Percentiles rank a stretch among this genome's conserved stretches.
phyloP scores from a whole-genome alignment of 2,329 filamentous ascomycete species.

The Cordyceps farinosa region DNA sequence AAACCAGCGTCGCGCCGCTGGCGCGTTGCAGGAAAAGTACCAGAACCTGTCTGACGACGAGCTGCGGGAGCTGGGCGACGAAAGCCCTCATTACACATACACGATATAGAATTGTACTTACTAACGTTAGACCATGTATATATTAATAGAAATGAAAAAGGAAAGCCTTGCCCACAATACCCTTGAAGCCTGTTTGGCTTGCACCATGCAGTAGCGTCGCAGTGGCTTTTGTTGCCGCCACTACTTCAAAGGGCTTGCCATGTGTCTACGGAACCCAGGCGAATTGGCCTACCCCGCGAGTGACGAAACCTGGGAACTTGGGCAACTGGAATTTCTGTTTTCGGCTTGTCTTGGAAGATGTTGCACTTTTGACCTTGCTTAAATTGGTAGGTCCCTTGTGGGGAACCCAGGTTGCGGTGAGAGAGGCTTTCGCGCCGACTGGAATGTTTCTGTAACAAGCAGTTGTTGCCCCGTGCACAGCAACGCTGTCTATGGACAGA shows the following conservation, averaged over 20 bases:
- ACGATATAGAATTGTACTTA: conserved; percentile 30
- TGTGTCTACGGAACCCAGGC: no score
- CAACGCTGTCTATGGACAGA: background rate
- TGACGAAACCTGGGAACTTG: no score
- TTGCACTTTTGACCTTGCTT: no score
- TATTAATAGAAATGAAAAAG: background rate
- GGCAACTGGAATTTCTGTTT: no score
- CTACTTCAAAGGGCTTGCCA: no score
- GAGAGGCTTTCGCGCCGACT: background rate
- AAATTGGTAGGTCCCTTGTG: background rate
- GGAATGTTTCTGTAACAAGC: conserved; percentile 11
- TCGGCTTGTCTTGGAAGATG: no score
- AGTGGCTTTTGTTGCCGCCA: no score
- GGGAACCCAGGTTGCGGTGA: background rate
- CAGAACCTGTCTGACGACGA: conserved; percentile 43
- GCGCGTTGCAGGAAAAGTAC: conserved; percentile 37
- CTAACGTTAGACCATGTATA: background rate
- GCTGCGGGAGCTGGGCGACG: conserved; percentile 48
- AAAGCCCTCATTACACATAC: conserved; percentile 48
- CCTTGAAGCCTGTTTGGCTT: no score
- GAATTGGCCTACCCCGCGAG: no score
- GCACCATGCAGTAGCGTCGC: no score
- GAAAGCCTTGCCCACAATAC: background rate
- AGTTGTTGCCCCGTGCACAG: background rate
- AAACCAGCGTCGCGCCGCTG: conserved; percentile 45